Conservation (phyloP, 2,329 filamentous ascomycete genomes). For the Beauveria australis region DNA sequence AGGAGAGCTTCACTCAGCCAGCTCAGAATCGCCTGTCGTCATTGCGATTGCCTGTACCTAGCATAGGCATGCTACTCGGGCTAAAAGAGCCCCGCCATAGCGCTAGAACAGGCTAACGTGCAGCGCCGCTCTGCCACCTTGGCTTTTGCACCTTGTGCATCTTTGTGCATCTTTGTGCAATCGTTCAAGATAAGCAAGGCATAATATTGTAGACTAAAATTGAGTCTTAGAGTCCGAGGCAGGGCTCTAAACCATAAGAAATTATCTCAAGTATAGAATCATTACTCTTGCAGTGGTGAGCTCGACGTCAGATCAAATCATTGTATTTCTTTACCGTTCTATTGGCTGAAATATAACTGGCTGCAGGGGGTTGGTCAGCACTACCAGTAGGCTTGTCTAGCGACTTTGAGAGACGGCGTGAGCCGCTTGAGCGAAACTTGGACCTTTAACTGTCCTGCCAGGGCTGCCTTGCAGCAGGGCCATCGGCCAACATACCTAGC, state of each 20-base stretch:
- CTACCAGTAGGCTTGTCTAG: too few relatives aligned
- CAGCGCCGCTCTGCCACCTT: not conserved
- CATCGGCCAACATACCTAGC: not conserved
- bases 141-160: not conserved
- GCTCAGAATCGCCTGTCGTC: not conserved
- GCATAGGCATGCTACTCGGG: not conserved
- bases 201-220: too few relatives aligned
- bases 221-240: too few relatives aligned
- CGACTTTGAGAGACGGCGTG: too few relatives aligned
- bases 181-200: not conserved
- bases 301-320: too few relatives aligned
- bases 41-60: slow-evolving; percentile 3
- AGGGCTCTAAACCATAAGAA: too few relatives aligned
- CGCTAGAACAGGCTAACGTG: not conserved
- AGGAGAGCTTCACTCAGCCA: not conserved
- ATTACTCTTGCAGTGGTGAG: too few relatives aligned
- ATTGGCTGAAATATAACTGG: too few relatives aligned
- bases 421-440: not conserved
- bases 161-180: not conserved
- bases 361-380: too few relatives aligned
- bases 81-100: not conserved
- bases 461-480: not conserved
- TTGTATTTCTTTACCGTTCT: too few relatives aligned
- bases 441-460: not conserved
- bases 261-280: too few relatives aligned